Evolutionary conservation across 257 asterid genomes (phyloP), one percentile per base, ranked within the genome.

Genomic region (Verbascum thapsus): DNA sequence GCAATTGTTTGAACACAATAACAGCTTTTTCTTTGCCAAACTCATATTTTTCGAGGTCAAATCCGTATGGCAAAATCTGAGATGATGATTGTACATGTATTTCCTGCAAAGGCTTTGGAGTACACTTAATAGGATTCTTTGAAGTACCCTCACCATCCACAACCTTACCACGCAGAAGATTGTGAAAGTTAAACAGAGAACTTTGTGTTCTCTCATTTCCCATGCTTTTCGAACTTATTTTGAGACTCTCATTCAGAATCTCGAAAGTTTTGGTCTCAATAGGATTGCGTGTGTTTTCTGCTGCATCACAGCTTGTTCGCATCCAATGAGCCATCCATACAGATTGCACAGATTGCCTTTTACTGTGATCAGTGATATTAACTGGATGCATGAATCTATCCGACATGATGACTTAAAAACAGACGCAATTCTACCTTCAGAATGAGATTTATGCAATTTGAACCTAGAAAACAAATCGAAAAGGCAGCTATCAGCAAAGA

Each of bases 261-360:
- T 59, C 69, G 38, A 48, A 58, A 1, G 69, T 52, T 32, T 44
- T 58, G 0, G 67, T 35, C 57, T 64, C 74, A 61, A 66, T 30
- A 50, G 30, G 61, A 41, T 7, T 52, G 60, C 32, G 57, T n/a
- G 61, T 47, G 57, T 54, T 74, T 41, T 34, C 41, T 7, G 55
- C 56, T 49, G 71, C 74, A 54, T 64, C 62, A 55, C 26, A 47
- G 71, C 72, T 59, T 49, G 67, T 61, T 58, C 55, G 63, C 39
- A 67, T 76, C 96, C 89, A 88, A 53, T 74, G 91, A 17, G 86
- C 69, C 76, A 88, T 69, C 95, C 95, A 83, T 17, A 53, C 60
- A 47, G 82, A 47, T 53, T 68, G 75, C 50, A 49, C 19, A 49
- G 76, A 57, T 59, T 71, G 78, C 40, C 52, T 68, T 44, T 60